Conservation (phyloP, 2,329 filamentous ascomycete species). For the Alternaria tenuissima region DNA sequence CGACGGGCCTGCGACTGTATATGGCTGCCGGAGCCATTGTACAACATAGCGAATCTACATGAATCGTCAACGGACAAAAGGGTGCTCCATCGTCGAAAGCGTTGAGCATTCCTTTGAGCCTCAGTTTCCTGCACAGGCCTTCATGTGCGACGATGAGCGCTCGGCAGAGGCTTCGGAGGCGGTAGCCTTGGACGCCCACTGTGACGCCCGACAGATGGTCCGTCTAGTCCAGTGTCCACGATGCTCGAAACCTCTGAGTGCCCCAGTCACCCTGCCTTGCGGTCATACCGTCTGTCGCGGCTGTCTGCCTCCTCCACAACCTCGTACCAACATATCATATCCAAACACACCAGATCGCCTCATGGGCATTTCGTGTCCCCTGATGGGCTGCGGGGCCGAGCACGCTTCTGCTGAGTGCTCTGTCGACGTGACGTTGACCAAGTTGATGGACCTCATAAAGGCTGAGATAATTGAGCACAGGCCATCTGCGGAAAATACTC, state of each 20-base stretch:
- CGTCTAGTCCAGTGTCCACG: constrained; percentile 78
- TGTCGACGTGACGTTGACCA: constrained; percentile 78
- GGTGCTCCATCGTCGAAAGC: constrained; percentile 43
- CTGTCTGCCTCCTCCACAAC: constrained; percentile 74
- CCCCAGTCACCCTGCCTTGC: constrained; percentile 81
- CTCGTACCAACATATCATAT: constrained; percentile 77
- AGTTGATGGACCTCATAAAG: constrained; percentile 65
- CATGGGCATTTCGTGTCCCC: constrained; percentile 78
- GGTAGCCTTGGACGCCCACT: constrained; percentile 57
- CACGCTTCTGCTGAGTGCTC: constrained; percentile 81
- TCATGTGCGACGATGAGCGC: constrained; percentile 54
- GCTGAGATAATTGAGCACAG: constrained; percentile 59
- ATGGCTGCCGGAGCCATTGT: constrained; percentile 31
- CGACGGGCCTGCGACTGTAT: constrained; percentile 22
- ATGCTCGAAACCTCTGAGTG: constrained; percentile 73
- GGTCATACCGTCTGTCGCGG: constrained; percentile 77
- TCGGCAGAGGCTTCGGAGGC: constrained; percentile 44
- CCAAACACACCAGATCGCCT: constrained; percentile 72
- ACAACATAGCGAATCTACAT: constrained; percentile 39
- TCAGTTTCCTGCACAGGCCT: constrained; percentile 41
- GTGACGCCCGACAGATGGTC: constrained; percentile 70
- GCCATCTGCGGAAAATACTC: constrained; percentile 42
- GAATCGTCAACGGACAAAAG: constrained; percentile 47
- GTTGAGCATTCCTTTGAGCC: constrained; percentile 45
- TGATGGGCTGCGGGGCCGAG: constrained; percentile 69